Base-by-base conservation (phyloP, 1,139 yeast species). In the Scheffersomyces quercinus region DNA sequence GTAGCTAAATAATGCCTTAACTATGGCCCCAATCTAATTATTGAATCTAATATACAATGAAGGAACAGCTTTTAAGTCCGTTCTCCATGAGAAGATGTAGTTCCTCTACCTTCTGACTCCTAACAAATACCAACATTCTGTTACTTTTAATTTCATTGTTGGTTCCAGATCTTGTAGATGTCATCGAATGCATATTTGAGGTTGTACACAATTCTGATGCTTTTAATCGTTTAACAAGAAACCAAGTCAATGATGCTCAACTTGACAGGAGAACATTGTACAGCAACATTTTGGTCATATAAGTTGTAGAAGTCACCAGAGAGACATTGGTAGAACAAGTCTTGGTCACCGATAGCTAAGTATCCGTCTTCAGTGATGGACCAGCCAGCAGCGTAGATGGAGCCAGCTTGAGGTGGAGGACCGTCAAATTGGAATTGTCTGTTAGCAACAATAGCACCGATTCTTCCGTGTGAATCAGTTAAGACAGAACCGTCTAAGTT, bases 321-420 rank as follows among this genome's bases (percentile, higher is more conserved):
- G 56, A 77, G 68, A 77, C 95, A 86, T 75, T 85, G 89, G 81
- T 79, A 85, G 83, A 86, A 86, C 52, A 73, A 70, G 51, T 79
- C 77, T 46, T 66, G 62, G 68, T 74, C 70, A 70, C 93, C 93
- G 54, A 86, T 70, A 48, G 88, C 88, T 64, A 87, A 79, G 73
- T 73, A 63, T 56, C 89, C 89, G 43, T 81, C 85, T 44, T 65
- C 58, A 46, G 84, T 75, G 57, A 85, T 68, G 40, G 87, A 75
- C 95, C 95, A 87, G 54, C 95, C 95, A 48, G 82, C 88, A 62
- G 95, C 95, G 70, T 83, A 85, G 68, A 86, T 82, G 56, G 90
- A 78, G 68, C 95, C 95, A 47, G 93, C 91, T 77, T 86, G 95
- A 60, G 93, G 93, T 70, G 91, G 90, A 56, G 93, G 95, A 67